Evolutionary conservation across 139 green algal genomes (phyloP).

Genomic region (Mesostigma viride): DNA sequence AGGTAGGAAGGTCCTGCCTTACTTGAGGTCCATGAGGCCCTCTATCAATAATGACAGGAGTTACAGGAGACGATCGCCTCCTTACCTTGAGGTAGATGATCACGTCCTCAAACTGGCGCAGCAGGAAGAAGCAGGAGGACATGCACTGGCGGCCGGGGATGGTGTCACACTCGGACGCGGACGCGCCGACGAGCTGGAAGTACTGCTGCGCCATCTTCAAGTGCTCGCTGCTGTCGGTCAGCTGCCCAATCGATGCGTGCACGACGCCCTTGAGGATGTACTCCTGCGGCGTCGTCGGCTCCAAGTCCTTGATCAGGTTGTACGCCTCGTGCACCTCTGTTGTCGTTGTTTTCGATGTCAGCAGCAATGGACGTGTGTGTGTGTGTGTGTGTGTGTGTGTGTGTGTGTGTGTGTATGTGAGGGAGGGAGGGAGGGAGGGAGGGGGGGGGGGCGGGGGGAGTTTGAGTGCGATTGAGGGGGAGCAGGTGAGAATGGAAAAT

Average conservation of each 20-base stretch:
- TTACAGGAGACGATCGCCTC: conserved; percentile 27
- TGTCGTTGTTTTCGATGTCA: too few species aligned
- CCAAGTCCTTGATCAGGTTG: conserved; percentile 57
- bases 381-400: too few species aligned
- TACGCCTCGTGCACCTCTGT: conserved; percentile 53
- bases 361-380: too few species aligned
- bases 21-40: too few species aligned
- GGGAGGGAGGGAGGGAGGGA: too few species aligned
- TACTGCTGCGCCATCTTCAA: conserved; percentile 63
- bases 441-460: too few species aligned
- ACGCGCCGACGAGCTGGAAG: conserved; percentile 65
- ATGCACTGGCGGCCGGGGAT: conserved; percentile 77
- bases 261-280: conserved; percentile 76
- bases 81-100: conserved; percentile 45
- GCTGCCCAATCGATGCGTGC: conserved; percentile 54
- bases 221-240: conserved; percentile 40
- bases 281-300: conserved; percentile 60
- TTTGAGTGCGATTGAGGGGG: too few species aligned
- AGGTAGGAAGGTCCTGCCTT: too few species aligned
- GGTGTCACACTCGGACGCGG: conserved; percentile 64
- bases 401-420: too few species aligned
- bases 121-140: conserved; percentile 69
- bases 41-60: too few species aligned
- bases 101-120: conserved; percentile 64
- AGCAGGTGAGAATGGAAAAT: too few species aligned